Conservation (phyloP, 192 early-diverging fungal genomes). For the Coemansia sp. region DNA sequence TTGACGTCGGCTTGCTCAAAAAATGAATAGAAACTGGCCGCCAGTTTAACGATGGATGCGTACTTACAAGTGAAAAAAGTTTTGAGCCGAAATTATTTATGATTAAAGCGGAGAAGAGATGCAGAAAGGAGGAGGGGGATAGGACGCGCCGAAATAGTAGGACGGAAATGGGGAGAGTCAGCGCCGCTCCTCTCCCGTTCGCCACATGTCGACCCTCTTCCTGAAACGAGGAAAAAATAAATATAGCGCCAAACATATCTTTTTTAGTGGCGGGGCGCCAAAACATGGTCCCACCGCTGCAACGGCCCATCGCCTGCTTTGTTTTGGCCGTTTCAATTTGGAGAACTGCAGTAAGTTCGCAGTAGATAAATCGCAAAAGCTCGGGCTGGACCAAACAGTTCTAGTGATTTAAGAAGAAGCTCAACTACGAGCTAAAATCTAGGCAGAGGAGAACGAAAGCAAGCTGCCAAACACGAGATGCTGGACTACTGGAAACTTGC, state of each 20-base stretch:
- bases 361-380: background rate
- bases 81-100: constrained; percentile 6
- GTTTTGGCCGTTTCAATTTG: background rate
- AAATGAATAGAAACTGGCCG: background rate
- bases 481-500: constrained; percentile 80
- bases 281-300: background rate
- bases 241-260: background rate
- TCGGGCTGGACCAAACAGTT: background rate
- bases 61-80: constrained; percentile 7
- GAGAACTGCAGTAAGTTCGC: background rate
- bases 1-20: background rate
- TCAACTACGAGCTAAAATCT: background rate
- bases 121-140: constrained; percentile 3
- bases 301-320: background rate
- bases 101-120: constrained; percentile 19
- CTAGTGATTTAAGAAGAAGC: background rate
- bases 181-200: background rate
- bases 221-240: background rate
- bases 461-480: constrained; percentile 72
- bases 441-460: constrained; percentile 33
- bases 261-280: background rate
- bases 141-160: constrained; percentile 4
- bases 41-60: background rate
- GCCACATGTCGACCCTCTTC: constrained; percentile 1
- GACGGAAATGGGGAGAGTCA: background rate